A percentile compares a stretch with the other conserved stretches of the same genome.
phyloP scores from a whole-genome alignment of 2,329 filamentous ascomycete genomes.

The Claviceps capensis region DNA sequence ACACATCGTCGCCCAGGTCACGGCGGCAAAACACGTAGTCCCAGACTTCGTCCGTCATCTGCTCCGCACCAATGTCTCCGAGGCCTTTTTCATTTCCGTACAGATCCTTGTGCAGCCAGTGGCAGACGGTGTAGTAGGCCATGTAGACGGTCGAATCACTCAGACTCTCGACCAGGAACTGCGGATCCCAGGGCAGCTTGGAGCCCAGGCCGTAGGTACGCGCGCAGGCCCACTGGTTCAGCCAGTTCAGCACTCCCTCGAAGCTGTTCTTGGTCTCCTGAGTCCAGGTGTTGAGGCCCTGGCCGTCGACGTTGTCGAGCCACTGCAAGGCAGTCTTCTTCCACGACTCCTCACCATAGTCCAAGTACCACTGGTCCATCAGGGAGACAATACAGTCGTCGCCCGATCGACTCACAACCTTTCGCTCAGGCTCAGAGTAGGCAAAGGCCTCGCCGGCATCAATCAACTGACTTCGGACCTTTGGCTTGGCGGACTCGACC shows the following conservation, averaged over 20 bases:
- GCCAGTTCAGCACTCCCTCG: conserved; percentile 76
- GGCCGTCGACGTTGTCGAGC: conserved; percentile 52
- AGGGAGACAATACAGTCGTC: conserved; percentile 89
- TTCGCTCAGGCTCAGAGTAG: conserved; percentile 85
- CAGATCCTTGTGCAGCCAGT: conserved; percentile 66
- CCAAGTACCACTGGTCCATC: conserved; percentile 95
- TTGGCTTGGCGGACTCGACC: conserved; percentile 75
- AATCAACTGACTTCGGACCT: conserved; percentile 67
- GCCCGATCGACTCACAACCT: conserved; percentile 76
- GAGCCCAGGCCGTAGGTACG: conserved; percentile 86
- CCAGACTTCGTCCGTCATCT: conserved; percentile 93
- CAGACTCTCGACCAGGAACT: conserved; percentile 84
- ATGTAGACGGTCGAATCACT: conserved; percentile 90
- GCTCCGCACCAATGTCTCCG: conserved; percentile 59
- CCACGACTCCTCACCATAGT: conserved; percentile 90
- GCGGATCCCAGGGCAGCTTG: conserved; percentile 84
- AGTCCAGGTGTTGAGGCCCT: conserved; percentile 67
- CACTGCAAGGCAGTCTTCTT: conserved; percentile 59
- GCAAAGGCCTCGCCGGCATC: conserved; percentile 69
- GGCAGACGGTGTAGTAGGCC: conserved; percentile 59
- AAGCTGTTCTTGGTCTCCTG: conserved; percentile 67
- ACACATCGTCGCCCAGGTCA: conserved; percentile 51
- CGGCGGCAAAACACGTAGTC: conserved; percentile 83
- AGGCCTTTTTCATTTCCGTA: conserved; percentile 63
- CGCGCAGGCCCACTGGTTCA: conserved; percentile 91